These are phyloP conservation scores for Trichosporon coremiiforme DNA, from an alignment of 1,284 basidiomycete genomes.

Conservation along the genomic window DNA sequence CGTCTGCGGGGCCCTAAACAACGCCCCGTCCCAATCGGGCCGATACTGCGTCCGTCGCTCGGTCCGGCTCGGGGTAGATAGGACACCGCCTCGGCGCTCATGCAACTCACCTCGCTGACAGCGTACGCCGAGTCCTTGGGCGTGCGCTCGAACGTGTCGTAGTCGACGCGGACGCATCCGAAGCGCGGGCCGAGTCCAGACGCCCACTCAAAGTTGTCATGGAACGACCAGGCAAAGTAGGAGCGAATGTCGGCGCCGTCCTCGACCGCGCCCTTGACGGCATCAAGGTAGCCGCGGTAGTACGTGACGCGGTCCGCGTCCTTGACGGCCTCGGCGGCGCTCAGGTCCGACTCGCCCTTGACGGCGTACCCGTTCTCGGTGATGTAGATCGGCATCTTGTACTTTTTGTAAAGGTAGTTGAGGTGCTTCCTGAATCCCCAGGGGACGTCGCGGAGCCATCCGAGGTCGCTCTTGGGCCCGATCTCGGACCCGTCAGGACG, in stretches of 20 bases:
- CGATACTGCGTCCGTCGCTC: neutral
- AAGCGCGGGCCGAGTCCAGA: slow-evolving; percentile 44
- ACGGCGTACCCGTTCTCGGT: slow-evolving; percentile 75
- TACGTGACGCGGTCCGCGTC: slow-evolving; percentile 70
- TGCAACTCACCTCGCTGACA: slow-evolving; percentile 22
- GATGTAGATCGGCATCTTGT: slow-evolving; percentile 68
- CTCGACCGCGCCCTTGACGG: slow-evolving; percentile 65
- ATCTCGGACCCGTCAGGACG: slow-evolving; percentile 64
- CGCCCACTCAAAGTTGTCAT: slow-evolving; percentile 73
- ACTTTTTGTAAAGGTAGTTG: slow-evolving; percentile 69
- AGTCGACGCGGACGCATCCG: slow-evolving; percentile 55
- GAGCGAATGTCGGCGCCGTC: slow-evolving; percentile 69
- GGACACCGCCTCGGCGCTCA: too few relatives aligned
- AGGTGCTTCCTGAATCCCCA: slow-evolving; percentile 61
- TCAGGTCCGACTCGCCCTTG: slow-evolving; percentile 65
- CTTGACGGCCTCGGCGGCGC: slow-evolving; percentile 60
- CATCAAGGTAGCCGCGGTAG: slow-evolving; percentile 66
- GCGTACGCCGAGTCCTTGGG: slow-evolving; percentile 66
- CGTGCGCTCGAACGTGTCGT: slow-evolving; percentile 67
- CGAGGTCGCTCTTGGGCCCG: slow-evolving; percentile 63
- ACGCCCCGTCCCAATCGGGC: neutral
- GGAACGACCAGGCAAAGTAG: slow-evolving; percentile 63
- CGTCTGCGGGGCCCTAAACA: too few relatives aligned
- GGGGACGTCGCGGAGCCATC: slow-evolving; percentile 50
- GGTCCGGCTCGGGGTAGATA: neutral